A percentile compares a stretch with the other conserved stretches of the same genome.
These are phyloP conservation scores for Westerdykella aurantiaca DNA, from an alignment of 2,329 filamentous ascomycete species.

Conservation along the genomic window DNA sequence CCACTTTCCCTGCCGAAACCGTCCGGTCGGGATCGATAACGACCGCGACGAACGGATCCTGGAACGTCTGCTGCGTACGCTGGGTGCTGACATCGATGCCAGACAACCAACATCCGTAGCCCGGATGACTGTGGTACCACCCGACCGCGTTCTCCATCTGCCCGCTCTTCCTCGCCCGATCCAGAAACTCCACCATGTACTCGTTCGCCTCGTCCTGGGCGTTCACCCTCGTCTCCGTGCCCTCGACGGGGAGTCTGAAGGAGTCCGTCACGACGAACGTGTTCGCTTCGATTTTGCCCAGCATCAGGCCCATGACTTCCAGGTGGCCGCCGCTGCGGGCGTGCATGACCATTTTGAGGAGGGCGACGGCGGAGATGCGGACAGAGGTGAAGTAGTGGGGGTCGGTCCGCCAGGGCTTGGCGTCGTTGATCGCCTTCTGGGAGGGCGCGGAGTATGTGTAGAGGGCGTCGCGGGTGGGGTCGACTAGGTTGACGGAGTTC, in stretches of 20 bases:
- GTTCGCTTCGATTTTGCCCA: slow-evolving; percentile 81
- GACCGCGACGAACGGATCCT: slow-evolving; percentile 89
- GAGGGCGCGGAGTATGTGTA: slow-evolving; percentile 71
- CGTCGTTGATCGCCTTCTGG: slow-evolving; percentile 60
- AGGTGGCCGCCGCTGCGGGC: slow-evolving; percentile 87
- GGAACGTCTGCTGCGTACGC: slow-evolving; percentile 73
- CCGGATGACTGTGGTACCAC: slow-evolving; percentile 97
- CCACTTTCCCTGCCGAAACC: slow-evolving; percentile 88
- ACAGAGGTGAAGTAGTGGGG: slow-evolving; percentile 88
- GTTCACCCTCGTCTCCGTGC: slow-evolving; percentile 97
- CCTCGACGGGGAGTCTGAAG: slow-evolving; percentile 89
- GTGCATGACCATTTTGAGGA: slow-evolving; percentile 99
- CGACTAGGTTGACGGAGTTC: slow-evolving; percentile 73
- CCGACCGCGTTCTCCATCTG: slow-evolving; percentile 88
- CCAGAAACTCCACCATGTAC: slow-evolving; percentile 85
- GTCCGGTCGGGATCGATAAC: slow-evolving; percentile 96
- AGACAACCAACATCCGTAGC: slow-evolving; percentile 96
- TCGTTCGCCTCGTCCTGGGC: slow-evolving; percentile 94
- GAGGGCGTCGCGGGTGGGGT: slow-evolving; percentile 81
- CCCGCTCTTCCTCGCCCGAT: slow-evolving; percentile 67
- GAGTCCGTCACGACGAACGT: slow-evolving; percentile 91
- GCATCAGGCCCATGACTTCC: slow-evolving; percentile 98
- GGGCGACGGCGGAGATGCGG: slow-evolving; percentile 84
- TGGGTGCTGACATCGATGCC: slow-evolving; percentile 94
- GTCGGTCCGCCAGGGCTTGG: slow-evolving; percentile 70